Base-by-base conservation (phyloP, 2,329 filamentous ascomycete genomes). In the Ceratocystis cacaofunesta region DNA sequence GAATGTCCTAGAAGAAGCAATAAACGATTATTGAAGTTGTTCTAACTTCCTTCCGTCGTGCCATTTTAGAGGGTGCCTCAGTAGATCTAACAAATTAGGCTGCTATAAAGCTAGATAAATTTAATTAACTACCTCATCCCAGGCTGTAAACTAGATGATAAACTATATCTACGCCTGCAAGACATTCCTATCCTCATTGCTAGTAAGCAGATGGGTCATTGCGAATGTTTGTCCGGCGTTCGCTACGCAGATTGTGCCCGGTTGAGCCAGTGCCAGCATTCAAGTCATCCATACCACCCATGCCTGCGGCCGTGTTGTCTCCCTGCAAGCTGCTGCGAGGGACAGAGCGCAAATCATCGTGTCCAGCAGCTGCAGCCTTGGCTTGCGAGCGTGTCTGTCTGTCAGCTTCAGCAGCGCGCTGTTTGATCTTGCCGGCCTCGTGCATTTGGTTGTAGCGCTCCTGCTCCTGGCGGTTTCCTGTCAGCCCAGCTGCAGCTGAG, bases 321-420 rank as follows among this genome's bases (percentile, higher is more conserved):
- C 19, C 55, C 6, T 30, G 28, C 55, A 58, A 22, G 28, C 3
- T n/a, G 22, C 52, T 36, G 28, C 52, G 52, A 25, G 52, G 52
- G 12, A 57, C 52, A 17, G 52, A 57, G 10, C 25, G 52, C 12
- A 57, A 2, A 5, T 57, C 28, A 15, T 57, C 10, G 15, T 5
- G 3, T 15, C 28, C 52, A 6, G 8, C 32, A 36, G 2, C 32
- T 32, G 22, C 15, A 17, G 3, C 10, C 52, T 57, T 57, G 22
- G 52, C 28, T 28, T 57, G 52, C 52, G 52, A 57, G 52, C 28
- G 52, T 17, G 52, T 57, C 75, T 87, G 77, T 66, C 95, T 80
- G 72, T 95, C 90, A 46, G 81, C 77, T 81, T 96, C 91, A 1
- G 87, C 91, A 62, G 90, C 88, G 22, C 90, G 83, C 81, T 95